Base-by-base conservation (phyloP, 169 alveolate species). In the Eimeria falciformis region DNA sequence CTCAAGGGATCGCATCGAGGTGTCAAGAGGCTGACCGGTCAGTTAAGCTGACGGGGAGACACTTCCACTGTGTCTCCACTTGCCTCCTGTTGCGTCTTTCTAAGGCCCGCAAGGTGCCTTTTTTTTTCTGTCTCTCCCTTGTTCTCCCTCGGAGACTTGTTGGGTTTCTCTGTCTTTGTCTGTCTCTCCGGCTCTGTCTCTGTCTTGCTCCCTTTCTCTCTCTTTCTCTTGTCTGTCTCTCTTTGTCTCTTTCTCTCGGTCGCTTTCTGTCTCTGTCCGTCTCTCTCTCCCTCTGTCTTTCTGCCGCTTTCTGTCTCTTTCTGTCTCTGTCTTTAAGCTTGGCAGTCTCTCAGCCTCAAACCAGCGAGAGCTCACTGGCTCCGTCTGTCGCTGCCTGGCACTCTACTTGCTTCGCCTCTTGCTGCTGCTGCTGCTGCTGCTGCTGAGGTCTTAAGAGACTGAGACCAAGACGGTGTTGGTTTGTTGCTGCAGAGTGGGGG, bases 21-120 rank as follows among this genome's bases (percentile, higher is more conserved):
- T 77, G 86, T 37, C 66, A 40, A 23, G 86, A 77, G 25, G 86
- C 86, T 45, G 86, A 46, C 37, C 40, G 86, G 86, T 46, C 14
- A 17, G 68, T 0, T 45, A 45, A 7, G n/a, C n/a, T n/a, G n/a
- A n/a, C n/a, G n/a, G n/a, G n/a, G n/a, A n/a, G n/a, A n/a, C n/a
- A n/a, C n/a, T n/a, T n/a, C 62, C 62, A 50, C 62, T 50, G 7
- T 62, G 9, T n/a, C n/a, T n/a, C n/a, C n/a, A n/a, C n/a, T 33
- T 40, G 82, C 56, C n/a, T 9, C 56, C 5, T 5, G 82, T 0
- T 37, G 23, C 45, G n/a, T n/a, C n/a, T n/a, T n/a, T n/a, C 79
- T 3, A 53, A n/a, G 4, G 4, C 3, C 21, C n/a, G 33, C n/a
- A 7, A 21, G 6, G 58, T 1, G 45, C 9, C 43, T 75, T 37